Evolutionary conservation across 1,284 basidiomycete genomes (phyloP).

Genomic region (Schizopora paradoxa): DNA sequence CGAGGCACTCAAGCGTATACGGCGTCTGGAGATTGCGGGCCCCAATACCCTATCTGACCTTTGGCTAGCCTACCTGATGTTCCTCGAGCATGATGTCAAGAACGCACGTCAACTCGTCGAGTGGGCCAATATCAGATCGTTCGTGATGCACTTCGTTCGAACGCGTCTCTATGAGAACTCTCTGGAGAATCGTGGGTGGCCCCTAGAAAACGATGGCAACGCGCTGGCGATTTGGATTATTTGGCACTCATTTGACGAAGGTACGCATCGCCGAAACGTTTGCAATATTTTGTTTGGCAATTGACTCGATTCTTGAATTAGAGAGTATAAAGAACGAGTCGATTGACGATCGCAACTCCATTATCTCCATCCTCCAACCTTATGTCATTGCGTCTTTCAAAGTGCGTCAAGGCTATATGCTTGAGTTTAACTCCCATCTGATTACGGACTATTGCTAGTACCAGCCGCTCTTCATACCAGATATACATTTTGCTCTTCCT

Average conservation of each 20-base stretch:
- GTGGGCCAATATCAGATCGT: conserved; percentile 36
- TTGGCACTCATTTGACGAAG: conserved; percentile 40
- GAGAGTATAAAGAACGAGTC: conserved; percentile 36
- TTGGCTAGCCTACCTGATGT: conserved; percentile 56
- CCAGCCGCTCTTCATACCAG: conserved; percentile 5
- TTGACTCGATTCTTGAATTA: conserved; percentile 16
- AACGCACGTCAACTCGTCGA: conserved; percentile 47
- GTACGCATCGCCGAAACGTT: conserved; percentile 23
- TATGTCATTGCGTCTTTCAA: conserved; percentile 44
- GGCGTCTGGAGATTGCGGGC: conserved; percentile 29
- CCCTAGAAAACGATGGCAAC: conserved; percentile 39
- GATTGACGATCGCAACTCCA: conserved; percentile 28
- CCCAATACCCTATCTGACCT: conserved; percentile 40
- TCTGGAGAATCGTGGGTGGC: conserved; percentile 40
- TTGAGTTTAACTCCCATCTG: not conserved
- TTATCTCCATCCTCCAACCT: conserved; percentile 37
- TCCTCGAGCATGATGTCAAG: conserved; percentile 50
- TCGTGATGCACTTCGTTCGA: conserved; percentile 37
- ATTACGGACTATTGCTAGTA: not conserved
- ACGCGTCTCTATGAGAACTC: conserved; percentile 35
- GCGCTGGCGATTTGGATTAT: conserved; percentile 42
- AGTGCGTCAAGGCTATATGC: conserved; percentile 29
- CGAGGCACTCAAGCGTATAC: conserved; percentile 38
- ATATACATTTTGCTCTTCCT: conserved; percentile 4
- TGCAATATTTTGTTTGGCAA: not conserved